Evolutionary conservation across 345 rosid genomes (phyloP).

Genomic region (Sisymbrium altissimum): DNA sequence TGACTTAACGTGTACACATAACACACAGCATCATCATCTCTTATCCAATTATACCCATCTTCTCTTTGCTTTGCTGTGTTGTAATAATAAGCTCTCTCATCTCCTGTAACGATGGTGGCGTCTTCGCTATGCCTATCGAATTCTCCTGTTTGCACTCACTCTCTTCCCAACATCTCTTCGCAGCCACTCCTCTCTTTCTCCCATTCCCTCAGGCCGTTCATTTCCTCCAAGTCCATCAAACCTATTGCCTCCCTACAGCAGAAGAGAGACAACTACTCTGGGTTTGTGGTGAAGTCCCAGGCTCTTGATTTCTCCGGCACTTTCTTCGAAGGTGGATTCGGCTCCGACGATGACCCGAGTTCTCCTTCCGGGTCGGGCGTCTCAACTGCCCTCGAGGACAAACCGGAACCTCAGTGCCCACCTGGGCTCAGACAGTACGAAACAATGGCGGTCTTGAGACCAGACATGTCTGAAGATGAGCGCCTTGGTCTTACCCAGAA

Average conservation of each 20-base stretch:
- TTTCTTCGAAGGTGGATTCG: conserved; percentile 71
- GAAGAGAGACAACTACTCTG: not conserved
- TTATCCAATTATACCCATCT: conserved; percentile 16
- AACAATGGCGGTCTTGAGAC: conserved; percentile 85
- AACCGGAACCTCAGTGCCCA: conserved; percentile 82
- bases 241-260: conserved; percentile 15
- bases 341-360: conserved; percentile 63
- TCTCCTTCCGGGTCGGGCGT: conserved; percentile 45
- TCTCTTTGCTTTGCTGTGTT: not conserved
- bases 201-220: conserved; percentile 38
- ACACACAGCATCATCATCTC: conserved; percentile 19
- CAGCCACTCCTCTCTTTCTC: conserved; percentile 46
- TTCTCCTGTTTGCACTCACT: conserved; percentile 37
- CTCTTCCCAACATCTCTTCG: conserved; percentile 32
- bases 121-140: conserved; percentile 41
- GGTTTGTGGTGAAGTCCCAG: conserved; percentile 46
- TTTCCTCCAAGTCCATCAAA: conserved; percentile 36
- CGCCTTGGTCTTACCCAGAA: conserved; percentile 83
- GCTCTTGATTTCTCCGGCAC: conserved; percentile 74
- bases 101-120: conserved; percentile 44
- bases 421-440: conserved; percentile 89
- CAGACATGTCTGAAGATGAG: conserved; percentile 96
- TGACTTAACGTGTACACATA: conserved; percentile 17
- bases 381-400: conserved; percentile 57
- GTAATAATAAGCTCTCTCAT: conserved; percentile 21